These are phyloP conservation scores for Flaveria ramosissima DNA, from an alignment of 129 eudicot species.

Conservation along the genomic window DNA sequence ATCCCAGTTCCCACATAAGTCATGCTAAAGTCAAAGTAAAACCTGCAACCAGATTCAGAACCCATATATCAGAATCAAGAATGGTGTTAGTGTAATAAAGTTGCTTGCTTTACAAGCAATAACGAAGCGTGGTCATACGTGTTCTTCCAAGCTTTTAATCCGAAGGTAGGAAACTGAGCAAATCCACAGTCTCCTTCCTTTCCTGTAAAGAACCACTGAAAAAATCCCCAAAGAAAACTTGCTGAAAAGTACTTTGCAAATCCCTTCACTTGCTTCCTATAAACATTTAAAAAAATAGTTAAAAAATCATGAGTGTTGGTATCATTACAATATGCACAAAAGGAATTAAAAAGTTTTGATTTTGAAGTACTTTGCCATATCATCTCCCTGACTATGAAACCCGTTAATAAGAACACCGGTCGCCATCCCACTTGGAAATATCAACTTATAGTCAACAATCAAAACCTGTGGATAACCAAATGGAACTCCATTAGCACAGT, in stretches of 20 bases:
- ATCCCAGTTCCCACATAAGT: slow-evolving; percentile 94
- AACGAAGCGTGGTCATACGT: slow-evolving; percentile 32
- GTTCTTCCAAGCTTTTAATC: slow-evolving; percentile 56
- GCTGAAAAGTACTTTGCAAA: slow-evolving; percentile 64
- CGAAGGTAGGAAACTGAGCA: slow-evolving; percentile 62
- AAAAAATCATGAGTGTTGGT: not conserved
- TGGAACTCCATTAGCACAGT: slow-evolving; percentile 15
- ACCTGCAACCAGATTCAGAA: slow-evolving; percentile 43
- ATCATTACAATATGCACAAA: not conserved
- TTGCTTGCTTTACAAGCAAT: not conserved
- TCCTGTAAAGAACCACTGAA: slow-evolving; percentile 89
- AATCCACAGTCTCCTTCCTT: slow-evolving; percentile 60
- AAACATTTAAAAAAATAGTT: slow-evolving; percentile 8
- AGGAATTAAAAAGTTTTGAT: not conserved
- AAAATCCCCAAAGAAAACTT: slow-evolving; percentile 85
- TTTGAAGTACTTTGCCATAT: slow-evolving; percentile 61
- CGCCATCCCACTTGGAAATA: slow-evolving; percentile 93
- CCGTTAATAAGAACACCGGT: slow-evolving; percentile 93
- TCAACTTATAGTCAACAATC: slow-evolving; percentile 74
- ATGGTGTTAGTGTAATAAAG: not conserved
- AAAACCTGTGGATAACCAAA: slow-evolving; percentile 56
- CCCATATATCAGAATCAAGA: not conserved
- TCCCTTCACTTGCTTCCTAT: slow-evolving; percentile 79
- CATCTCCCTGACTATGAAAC: slow-evolving; percentile 69
- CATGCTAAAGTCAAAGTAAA: slow-evolving; percentile 88